phyloP scores from a whole-genome alignment of 2,329 filamentous ascomycete species.

The Aspergillus quadrilineatus region DNA sequence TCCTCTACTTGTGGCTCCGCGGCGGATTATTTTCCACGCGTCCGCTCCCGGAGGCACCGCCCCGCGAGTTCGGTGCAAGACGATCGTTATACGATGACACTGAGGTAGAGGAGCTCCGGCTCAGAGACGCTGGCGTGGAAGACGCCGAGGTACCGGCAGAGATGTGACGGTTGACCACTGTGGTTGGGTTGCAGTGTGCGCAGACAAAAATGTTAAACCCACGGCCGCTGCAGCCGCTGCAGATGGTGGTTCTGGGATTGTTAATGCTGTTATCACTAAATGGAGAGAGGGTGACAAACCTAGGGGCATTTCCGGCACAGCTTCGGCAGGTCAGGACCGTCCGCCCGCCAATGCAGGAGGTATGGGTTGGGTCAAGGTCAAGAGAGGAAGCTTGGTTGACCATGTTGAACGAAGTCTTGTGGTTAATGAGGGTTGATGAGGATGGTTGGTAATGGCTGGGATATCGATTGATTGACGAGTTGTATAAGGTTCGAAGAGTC shows the following conservation, averaged over 20 bases:
- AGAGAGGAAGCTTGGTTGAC: constrained; percentile 19
- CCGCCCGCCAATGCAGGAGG: constrained; percentile 34
- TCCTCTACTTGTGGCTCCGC: not conserved
- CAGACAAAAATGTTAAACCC: constrained; percentile 35
- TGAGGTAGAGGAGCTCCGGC: constrained; percentile 29
- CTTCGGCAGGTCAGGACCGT: constrained; percentile 35
- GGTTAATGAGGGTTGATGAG: not conserved
- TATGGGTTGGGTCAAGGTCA: constrained; percentile 33
- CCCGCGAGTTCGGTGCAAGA: constrained; percentile 3
- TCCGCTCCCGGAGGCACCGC: constrained; percentile 22
- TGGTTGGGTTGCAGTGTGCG: constrained; percentile 31
- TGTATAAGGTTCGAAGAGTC: not conserved
- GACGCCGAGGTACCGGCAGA: constrained; percentile 17
- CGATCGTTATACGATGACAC: constrained; percentile 23
- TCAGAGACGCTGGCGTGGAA: constrained; percentile 24
- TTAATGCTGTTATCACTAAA: not conserved
- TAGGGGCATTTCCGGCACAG: constrained; percentile 40
- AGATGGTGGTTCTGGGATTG: constrained; percentile 25
- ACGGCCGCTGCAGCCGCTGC: constrained; percentile 29
- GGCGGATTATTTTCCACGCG: constrained; percentile 21
- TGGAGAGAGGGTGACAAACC: constrained; percentile 22
- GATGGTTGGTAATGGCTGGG: not conserved
- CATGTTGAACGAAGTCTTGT: constrained; percentile 16
- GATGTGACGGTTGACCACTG: constrained; percentile 14
- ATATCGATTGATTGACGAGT: too few relatives aligned